Evolutionary conservation across 257 asterid species (phyloP), one percentile per base, ranked within the genome.

Genomic region (Cordia subcordata): DNA sequence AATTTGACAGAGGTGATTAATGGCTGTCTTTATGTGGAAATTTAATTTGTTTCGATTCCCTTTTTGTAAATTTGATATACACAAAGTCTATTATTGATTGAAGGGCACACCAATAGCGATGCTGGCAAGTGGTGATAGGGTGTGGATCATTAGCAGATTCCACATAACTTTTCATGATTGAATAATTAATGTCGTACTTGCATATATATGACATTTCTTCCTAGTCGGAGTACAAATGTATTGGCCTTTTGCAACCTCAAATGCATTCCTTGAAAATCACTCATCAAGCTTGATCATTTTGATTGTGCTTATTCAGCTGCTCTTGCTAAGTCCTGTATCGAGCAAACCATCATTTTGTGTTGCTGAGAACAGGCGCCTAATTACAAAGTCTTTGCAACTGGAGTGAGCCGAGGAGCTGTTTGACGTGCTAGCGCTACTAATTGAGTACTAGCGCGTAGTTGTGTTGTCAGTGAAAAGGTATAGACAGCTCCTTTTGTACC

Each of bases 1-100:
- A n/a, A 44, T 13, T 10, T 14, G 13, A 42, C 13, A 37, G 16
- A 10, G 47, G 33, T 46, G 19, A 38, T 5, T 4, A 13, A 20
- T 45, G 32, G 47, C 17, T 49, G 68, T 54, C 63, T 51, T 47
- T 17, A 62, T 57, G 0, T 49, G 53, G 14, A 57, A 42, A 42
- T 2, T 42, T 42, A 42, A 42, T 2, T 42, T 42, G 47, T 21
- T 14, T 38, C 11, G 5, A 18, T 22, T 51, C 49, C 4, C 1
- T 16, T 16, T 13, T 4, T 5, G 4, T 15, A 13, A n/a, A 42
- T 16, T 15, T 58, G 4, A 35, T 15, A 6, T 27, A n/a, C 35
- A 27, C 35, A 12, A 12, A 54, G 20, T 3, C 13, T 46, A 6
- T 57, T 12, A 11, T 32, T 51, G 13, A 23, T 22, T 22, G 57